Evolutionary conservation across 78 protist species (phyloP), one percentile per base, ranked within the genome.

Genomic region (Parvularia atlantis): DNA sequence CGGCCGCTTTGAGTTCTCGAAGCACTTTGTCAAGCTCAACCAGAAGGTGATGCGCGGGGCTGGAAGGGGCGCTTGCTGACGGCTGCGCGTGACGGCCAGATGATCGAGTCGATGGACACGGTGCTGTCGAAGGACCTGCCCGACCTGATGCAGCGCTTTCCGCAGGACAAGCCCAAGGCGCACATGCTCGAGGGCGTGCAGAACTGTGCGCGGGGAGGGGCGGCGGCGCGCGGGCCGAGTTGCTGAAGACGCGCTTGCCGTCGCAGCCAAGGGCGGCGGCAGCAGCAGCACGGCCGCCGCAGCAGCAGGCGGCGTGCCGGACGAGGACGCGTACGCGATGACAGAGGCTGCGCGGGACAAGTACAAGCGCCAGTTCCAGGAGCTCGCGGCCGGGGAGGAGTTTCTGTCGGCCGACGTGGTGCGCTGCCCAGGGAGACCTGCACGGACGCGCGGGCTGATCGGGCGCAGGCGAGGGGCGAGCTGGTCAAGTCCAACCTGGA

Each of bases 21-120:
- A 78, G 57, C 46, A 41, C 46, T 87, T 87, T 77, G 69, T 71
- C 39, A 87, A 84, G 69, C 37, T 85, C 43, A 71, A 82, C 62
- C 41, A 44, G 10, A 70, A 46, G 64, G 41, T 70, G n/a, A n/a
- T n/a, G n/a, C n/a, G n/a, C n/a, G n/a, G n/a, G n/a, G n/a, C n/a
- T 61, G n/a, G n/a, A n/a, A n/a, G n/a, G n/a, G n/a, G n/a, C n/a
- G n/a, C n/a, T n/a, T n/a, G n/a, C n/a, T n/a, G n/a, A 50, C 56
- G 56, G 3, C 9, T 50, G 31, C 17, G 56, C 9, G 56, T 50
- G 31, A 36, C 26, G 48, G 44, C 22, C 1, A 14, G 46, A 2
- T 56, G 37, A 30, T 53, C 13, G 48, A 59, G 35, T 10, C 43
- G 1, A 28, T 77, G 35, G 77, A 78, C 37, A 70, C 58, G 13